Evolutionary conservation across 1,284 basidiomycete genomes (phyloP).

Genomic region (Austroboletus niveus): DNA sequence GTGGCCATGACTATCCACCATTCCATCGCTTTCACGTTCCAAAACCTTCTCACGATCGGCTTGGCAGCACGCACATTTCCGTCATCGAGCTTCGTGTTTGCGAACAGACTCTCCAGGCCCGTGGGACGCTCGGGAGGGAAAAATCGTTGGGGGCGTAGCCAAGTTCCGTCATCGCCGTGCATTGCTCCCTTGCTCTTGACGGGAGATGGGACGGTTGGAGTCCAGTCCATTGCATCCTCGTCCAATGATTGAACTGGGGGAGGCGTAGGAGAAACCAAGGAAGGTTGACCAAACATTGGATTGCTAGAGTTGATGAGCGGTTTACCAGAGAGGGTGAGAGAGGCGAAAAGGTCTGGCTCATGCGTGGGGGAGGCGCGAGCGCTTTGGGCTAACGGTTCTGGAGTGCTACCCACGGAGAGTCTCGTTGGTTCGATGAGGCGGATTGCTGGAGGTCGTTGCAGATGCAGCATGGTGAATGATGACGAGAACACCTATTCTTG

Average conservation of each 20-base stretch:
- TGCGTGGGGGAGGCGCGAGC: slow-evolving; percentile 28
- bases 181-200: slow-evolving; percentile 17
- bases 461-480: slow-evolving; percentile 52
- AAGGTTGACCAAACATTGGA: slow-evolving; percentile 70
- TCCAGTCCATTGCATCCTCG: slow-evolving; percentile 69
- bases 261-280: slow-evolving; percentile 34
- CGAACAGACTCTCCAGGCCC: slow-evolving; percentile 72
- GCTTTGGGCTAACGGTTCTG: slow-evolving; percentile 25
- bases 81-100: slow-evolving; percentile 57
- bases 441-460: slow-evolving; percentile 64
- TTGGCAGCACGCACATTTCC: slow-evolving; percentile 20
- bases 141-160: slow-evolving; percentile 67
- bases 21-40: slow-evolving; percentile 22
- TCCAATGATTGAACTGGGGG: slow-evolving; percentile 33
- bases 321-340: slow-evolving; percentile 62
- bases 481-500: slow-evolving; percentile 44
- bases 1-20: slow-evolving; percentile 38
- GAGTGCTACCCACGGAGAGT: slow-evolving; percentile 38
- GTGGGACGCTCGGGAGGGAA: slow-evolving; percentile 76
- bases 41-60: not conserved
- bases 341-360: slow-evolving; percentile 59
- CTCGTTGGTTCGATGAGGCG: slow-evolving; percentile 55
- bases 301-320: slow-evolving; percentile 44
- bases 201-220: slow-evolving; percentile 46
- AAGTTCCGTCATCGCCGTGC: slow-evolving; percentile 41